These are phyloP conservation scores for Petrea volubilis DNA, from an alignment of 257 asterid genomes.

Conservation along the genomic window DNA sequence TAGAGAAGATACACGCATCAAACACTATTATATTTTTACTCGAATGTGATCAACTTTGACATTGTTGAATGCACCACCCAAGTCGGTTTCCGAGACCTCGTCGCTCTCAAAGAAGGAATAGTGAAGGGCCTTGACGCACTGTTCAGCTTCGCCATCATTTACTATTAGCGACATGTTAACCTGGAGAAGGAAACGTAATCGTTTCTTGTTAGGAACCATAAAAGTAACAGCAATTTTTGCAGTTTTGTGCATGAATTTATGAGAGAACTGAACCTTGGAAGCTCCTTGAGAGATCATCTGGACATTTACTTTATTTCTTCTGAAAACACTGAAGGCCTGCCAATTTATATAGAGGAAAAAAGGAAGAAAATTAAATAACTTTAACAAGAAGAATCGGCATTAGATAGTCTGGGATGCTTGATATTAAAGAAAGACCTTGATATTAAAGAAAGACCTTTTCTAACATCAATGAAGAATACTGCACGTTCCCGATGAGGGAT, in stretches of 20 bases:
- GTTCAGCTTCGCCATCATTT: slow-evolving; percentile 62
- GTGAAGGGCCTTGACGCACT: slow-evolving; percentile 63
- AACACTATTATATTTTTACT: not conserved
- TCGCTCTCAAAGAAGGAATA: slow-evolving; percentile 41
- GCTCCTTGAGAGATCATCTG: slow-evolving; percentile 82
- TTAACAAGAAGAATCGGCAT: not conserved
- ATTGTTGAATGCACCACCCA: slow-evolving; percentile 9
- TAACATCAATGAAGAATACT: slow-evolving; percentile 60
- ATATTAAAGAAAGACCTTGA: slow-evolving; percentile 37
- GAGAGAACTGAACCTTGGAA: slow-evolving; percentile 47
- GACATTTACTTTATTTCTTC: slow-evolving; percentile 48
- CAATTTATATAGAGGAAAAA: not conserved
- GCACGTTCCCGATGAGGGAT: slow-evolving; percentile 75
- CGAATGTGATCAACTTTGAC: slow-evolving; percentile 1
- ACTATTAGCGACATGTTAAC: slow-evolving; percentile 63
- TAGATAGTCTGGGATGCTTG: not conserved
- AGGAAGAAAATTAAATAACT: not conserved
- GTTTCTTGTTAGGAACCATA: not conserved
- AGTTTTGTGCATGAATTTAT: not conserved
- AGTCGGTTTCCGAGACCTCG: slow-evolving; percentile 6
- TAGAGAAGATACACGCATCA: not conserved
- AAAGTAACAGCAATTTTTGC: not conserved
- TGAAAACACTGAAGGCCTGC: slow-evolving; percentile 63
- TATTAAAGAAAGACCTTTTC: slow-evolving; percentile 63
- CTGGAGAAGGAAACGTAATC: not conserved